These are phyloP conservation scores for Rhynchospora pubera DNA, from an alignment of 176 grass and related monocot species.

Conservation along the genomic window DNA sequence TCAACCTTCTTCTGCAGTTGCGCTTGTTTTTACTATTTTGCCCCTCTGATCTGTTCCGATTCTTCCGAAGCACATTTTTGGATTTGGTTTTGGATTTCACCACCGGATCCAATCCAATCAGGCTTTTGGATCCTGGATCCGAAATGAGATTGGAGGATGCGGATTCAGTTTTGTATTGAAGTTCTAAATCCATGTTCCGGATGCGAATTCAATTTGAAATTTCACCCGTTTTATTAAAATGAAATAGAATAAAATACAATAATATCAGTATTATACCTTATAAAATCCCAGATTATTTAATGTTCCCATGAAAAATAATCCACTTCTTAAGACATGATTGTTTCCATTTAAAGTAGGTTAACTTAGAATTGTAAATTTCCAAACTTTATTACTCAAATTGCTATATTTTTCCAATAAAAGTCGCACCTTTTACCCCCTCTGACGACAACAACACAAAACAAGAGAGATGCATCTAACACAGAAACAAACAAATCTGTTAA, in stretches of 20 bases:
- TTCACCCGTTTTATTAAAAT: no score
- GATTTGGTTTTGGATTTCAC: background rate
- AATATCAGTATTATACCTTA: no score
- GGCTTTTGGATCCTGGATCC: no score
- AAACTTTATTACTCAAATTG: background rate
- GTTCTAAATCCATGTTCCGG: no score
- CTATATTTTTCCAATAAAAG: background rate
- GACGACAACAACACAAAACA: background rate
- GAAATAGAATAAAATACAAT: no score
- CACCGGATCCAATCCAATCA: background rate
- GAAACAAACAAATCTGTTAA: no score
- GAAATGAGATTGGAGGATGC: no score
- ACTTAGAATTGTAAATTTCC: background rate
- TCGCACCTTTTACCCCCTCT: background rate
- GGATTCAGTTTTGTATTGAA: no score
- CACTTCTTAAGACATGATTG: background rate
- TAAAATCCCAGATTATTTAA: no score
- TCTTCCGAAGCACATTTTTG: background rate
- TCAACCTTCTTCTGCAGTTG: background rate
- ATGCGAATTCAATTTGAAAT: no score
- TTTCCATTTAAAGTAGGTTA: background rate
- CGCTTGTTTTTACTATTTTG: background rate
- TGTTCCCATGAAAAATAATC: no score
- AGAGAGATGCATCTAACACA: no score
- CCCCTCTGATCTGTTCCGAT: constrained; percentile 12